phyloP scores from a whole-genome alignment of 805 yeast species.

The Wickerhamiella brachini region DNA sequence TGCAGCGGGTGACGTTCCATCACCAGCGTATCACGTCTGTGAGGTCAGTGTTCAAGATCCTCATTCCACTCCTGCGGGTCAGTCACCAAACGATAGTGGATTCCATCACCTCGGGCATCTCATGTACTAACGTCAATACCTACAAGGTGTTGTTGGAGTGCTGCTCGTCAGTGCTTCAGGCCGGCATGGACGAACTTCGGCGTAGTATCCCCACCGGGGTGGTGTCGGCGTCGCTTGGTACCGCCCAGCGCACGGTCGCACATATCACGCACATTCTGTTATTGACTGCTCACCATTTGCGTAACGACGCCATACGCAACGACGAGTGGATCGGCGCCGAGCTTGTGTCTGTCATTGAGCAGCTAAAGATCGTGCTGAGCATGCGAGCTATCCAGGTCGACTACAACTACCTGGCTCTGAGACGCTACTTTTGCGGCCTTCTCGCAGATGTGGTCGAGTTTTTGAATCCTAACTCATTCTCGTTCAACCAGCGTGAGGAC shows the following conservation, averaged over 20 bases:
- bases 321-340: slow-evolving; percentile 61
- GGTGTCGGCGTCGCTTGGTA: background rate
- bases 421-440: slow-evolving; percentile 74
- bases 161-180: slow-evolving; percentile 44
- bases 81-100: slow-evolving; percentile 60
- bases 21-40: slow-evolving; percentile 91
- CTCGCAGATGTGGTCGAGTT: slow-evolving; percentile 53
- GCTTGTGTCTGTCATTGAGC: slow-evolving; percentile 29
- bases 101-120: slow-evolving; percentile 77
- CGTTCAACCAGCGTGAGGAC: slow-evolving; percentile 28
- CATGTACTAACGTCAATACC: slow-evolving; percentile 81
- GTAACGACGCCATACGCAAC: slow-evolving; percentile 34
- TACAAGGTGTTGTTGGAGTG: slow-evolving; percentile 71
- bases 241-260: slow-evolving; percentile 34
- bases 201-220: background rate
- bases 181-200: slow-evolving; percentile 31
- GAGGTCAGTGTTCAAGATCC: slow-evolving; percentile 74
- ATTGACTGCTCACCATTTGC: slow-evolving; percentile 51
- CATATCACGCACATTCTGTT: slow-evolving; percentile 69
- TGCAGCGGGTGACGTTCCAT: slow-evolving; percentile 68
- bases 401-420: slow-evolving; percentile 45
- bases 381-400: slow-evolving; percentile 40
- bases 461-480: slow-evolving; percentile 15
- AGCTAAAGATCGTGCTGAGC: slow-evolving; percentile 11
- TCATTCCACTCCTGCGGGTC: slow-evolving; percentile 63